Percentiles rank a stretch among this genome's conserved stretches.
phyloP scores from a whole-genome alignment of 225 moss, liverwort and hornwort genomes.

The Lunularia cruciata region DNA sequence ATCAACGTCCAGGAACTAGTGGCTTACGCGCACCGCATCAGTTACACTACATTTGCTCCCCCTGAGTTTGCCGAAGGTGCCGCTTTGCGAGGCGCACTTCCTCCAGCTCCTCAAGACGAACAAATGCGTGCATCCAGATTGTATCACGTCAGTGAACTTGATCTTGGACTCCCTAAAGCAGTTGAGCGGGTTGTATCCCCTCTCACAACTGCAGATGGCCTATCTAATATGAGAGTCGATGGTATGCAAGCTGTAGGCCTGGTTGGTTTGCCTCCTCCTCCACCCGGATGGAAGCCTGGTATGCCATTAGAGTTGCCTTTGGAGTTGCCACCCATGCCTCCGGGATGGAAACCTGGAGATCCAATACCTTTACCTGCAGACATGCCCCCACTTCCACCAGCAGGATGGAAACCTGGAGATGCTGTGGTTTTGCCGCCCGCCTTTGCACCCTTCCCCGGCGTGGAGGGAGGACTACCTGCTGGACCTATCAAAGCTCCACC shows the following conservation, averaged over 20 bases:
- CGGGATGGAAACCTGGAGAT: conserved; percentile 94
- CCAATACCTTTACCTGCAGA: conserved; percentile 61
- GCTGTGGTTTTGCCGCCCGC: conserved; percentile 45
- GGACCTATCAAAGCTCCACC: conserved; percentile 44
- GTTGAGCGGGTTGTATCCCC: conserved; percentile 48
- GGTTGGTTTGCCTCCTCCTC: conserved; percentile 47
- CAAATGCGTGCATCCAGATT: conserved; percentile 89
- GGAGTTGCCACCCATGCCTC: conserved; percentile 86
- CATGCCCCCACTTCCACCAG: conserved; percentile 59
- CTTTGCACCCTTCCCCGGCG: conserved; percentile 43
- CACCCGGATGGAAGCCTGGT: conserved; percentile 92
- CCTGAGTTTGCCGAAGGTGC: conserved; percentile 85
- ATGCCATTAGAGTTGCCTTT: conserved; percentile 84
- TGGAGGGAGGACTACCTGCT: conserved; percentile 36
- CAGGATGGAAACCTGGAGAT: conserved; percentile 56
- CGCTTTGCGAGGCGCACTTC: conserved; percentile 74
- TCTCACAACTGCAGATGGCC: conserved; percentile 22
- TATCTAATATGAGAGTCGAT: conserved; percentile 40
- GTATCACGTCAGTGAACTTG: conserved; percentile 71
- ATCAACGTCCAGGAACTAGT: conserved; percentile 74
- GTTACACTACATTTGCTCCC: conserved; percentile 96
- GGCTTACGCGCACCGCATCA: conserved; percentile 85
- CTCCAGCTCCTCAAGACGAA: conserved; percentile 98
- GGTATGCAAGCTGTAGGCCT: conserved; percentile 29
- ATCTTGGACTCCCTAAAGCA: conserved; percentile 76